Conservation (phyloP, 306 rosid species). For the Calophaca sinica region DNA sequence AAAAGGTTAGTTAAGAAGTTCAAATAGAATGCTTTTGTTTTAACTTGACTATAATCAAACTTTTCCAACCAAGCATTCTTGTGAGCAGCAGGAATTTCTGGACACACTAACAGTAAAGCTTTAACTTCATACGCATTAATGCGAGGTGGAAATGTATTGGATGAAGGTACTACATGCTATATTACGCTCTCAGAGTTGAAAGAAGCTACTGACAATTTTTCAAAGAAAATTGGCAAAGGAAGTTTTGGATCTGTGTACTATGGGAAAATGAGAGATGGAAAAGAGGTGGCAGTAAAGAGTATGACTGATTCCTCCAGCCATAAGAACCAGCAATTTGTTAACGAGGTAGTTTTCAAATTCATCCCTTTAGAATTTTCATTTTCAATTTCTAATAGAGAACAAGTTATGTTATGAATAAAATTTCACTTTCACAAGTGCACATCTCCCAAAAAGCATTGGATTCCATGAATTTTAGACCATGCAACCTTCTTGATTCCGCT, state of each 20-base stretch:
- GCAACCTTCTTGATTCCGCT: too few species aligned
- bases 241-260: conserved; percentile 89
- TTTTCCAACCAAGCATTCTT: conserved; percentile 47
- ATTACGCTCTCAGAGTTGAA: conserved; percentile 66
- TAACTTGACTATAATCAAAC: conserved; percentile 1
- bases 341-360: conserved; percentile 63
- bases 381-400: conserved; percentile 19
- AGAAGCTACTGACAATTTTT: conserved; percentile 71
- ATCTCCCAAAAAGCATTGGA: conserved; percentile 26
- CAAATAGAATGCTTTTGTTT: background rate
- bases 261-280: conserved; percentile 87
- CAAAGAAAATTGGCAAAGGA: conserved; percentile 82
- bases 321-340: conserved; percentile 76
- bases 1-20: conserved; percentile 56
- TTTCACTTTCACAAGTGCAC: conserved; percentile 1
- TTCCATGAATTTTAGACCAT: background rate
- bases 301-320: conserved; percentile 75
- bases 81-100: conserved; percentile 60
- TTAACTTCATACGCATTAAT: conserved; percentile 57
- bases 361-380: conserved; percentile 10
- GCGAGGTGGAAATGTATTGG: conserved; percentile 63
- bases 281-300: conserved; percentile 88
- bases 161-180: conserved; percentile 77
- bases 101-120: conserved; percentile 59
- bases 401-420: background rate